A percentile compares a stretch with the other conserved stretches of the same genome.
phyloP scores from a whole-genome alignment of 2,329 filamentous ascomycete species.

The Botryosphaeria dothidea region DNA sequence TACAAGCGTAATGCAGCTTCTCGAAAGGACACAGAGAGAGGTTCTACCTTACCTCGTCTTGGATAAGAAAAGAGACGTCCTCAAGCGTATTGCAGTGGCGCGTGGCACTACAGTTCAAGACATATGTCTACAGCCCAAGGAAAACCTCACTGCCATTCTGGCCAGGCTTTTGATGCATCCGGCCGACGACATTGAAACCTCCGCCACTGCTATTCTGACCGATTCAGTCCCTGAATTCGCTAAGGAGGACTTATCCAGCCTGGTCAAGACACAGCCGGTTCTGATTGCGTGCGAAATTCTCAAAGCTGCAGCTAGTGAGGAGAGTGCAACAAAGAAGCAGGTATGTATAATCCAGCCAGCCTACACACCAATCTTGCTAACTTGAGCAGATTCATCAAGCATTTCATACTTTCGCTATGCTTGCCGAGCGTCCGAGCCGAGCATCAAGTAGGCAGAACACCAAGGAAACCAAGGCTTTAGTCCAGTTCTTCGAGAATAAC shows the following conservation, averaged over 20 bases:
- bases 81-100: constrained; percentile 78
- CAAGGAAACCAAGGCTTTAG: constrained; percentile 61
- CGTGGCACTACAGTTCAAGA: constrained; percentile 60
- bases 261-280: constrained; percentile 75
- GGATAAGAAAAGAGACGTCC: constrained; percentile 72
- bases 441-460: constrained; percentile 42
- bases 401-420: constrained; percentile 46
- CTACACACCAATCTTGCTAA: neutral
- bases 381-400: constrained; percentile 48
- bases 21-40: constrained; percentile 74
- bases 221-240: constrained; percentile 71
- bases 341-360: constrained; percentile 48
- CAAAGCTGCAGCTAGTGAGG: constrained; percentile 73
- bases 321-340: constrained; percentile 51
- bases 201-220: constrained; percentile 67
- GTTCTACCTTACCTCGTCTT: constrained; percentile 86
- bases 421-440: constrained; percentile 52
- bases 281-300: constrained; percentile 78
- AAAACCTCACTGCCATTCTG: constrained; percentile 60
- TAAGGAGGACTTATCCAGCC: constrained; percentile 61
- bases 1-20: constrained; percentile 71
- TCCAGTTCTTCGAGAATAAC: constrained; percentile 77
- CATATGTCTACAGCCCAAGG: constrained; percentile 55
- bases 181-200: constrained; percentile 66
- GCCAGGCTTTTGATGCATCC: constrained; percentile 59